A percentile compares a stretch with the other conserved stretches of the same genome.
Evolutionary conservation across 345 rosid species (phyloP).

Genomic region (Psidium guajava): DNA sequence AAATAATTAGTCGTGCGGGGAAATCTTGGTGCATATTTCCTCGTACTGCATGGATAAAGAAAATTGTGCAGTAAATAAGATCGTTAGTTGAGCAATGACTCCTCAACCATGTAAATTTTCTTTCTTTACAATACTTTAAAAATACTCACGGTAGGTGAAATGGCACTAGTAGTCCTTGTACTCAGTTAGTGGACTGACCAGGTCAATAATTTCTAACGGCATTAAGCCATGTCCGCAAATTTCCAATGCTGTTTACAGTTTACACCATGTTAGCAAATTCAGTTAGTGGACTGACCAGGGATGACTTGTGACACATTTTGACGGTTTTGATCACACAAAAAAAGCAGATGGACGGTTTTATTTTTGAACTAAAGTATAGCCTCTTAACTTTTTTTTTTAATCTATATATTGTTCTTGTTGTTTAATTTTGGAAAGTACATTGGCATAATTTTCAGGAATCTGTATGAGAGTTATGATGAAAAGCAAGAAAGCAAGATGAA

Average conservation of each 20-base stretch:
- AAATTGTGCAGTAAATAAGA: no score
- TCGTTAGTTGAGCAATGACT: no score
- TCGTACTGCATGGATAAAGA: not conserved
- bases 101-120: no score
- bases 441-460: conserved; percentile 36
- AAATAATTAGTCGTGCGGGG: not conserved
- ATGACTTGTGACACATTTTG: not conserved
- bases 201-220: not conserved
- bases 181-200: not conserved
- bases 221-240: not conserved
- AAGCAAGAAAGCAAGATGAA: conserved; percentile 66
- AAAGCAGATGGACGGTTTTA: not conserved
- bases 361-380: not conserved
- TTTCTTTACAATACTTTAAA: no score
- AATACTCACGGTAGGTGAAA: no score
- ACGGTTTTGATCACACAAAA: not conserved
- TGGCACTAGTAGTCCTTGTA: no score
- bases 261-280: no score
- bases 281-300: not conserved
- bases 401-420: not conserved
- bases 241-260: no score
- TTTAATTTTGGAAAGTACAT: not conserved
- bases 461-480: conserved; percentile 49
- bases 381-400: not conserved
- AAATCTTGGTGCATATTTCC: not conserved